phyloP scores from a whole-genome alignment of 169 alveolate species.

The Plasmodium yoelii region DNA sequence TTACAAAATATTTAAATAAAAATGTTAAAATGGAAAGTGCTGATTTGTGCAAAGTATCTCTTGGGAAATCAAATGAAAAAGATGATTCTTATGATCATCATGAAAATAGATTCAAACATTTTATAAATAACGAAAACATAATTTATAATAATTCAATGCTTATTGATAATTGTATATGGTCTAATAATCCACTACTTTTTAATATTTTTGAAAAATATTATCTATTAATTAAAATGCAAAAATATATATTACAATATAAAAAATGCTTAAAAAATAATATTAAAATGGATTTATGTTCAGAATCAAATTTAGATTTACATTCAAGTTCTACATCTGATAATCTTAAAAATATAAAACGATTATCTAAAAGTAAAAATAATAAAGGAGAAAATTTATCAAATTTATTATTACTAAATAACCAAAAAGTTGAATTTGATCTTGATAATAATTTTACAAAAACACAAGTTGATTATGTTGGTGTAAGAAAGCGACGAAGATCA shows the following conservation, averaged over 20 bases:
- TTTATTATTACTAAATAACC: no score
- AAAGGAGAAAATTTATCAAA: no score
- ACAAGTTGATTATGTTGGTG: no score
- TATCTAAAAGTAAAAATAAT: background rate
- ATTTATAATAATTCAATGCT: constrained; percentile 18
- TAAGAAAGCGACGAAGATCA: no score
- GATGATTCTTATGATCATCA: constrained; percentile 11
- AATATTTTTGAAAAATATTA: constrained; percentile 65
- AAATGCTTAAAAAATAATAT: constrained; percentile 53
- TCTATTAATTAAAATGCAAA: constrained; percentile 58
- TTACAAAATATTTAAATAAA: constrained; percentile 32
- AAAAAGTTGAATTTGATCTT: no score
- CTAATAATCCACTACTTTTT: constrained; percentile 44
- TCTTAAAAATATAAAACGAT: background rate
- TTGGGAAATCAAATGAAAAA: background rate
- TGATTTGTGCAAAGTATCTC: background rate
- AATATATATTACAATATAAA: constrained; percentile 57
- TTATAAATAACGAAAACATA: background rate
- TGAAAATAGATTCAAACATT: constrained; percentile 10
- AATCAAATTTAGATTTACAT: constrained; percentile 37
- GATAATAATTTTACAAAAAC: no score
- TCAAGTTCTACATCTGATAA: constrained; percentile 39
- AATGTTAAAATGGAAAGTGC: constrained; percentile 15
- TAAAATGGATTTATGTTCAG: constrained; percentile 47
- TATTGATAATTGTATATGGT: constrained; percentile 57